These are phyloP conservation scores for Apophysomyces variabilis DNA, from an alignment of 371 early-diverging fungal species.

Conservation along the genomic window DNA sequence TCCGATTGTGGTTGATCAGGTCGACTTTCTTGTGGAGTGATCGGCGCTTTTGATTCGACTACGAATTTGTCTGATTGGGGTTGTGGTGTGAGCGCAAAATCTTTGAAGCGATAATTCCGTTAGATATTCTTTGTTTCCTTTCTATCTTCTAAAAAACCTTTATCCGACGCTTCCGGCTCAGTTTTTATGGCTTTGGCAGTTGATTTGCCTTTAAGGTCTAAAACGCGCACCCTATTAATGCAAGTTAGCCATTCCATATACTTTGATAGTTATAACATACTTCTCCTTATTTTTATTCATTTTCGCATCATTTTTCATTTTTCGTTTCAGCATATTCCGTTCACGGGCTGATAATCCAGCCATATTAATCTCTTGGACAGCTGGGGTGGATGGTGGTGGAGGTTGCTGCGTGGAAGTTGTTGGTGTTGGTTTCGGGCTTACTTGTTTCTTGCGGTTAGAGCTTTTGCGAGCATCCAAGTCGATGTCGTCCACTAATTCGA, in stretches of 20 bases:
- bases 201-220: slow-evolving; percentile 50
- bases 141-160: neutral
- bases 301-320: slow-evolving; percentile 82
- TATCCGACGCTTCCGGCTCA: slow-evolving; percentile 19
- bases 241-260: neutral
- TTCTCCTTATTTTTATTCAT: slow-evolving; percentile 74
- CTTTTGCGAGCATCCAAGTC: slow-evolving; percentile 53
- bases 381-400: slow-evolving; percentile 42
- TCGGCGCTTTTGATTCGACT: slow-evolving; percentile 70
- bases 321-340: slow-evolving; percentile 87
- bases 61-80: slow-evolving; percentile 74
- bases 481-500: slow-evolving; percentile 71
- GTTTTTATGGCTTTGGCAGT: slow-evolving; percentile 52
- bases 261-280: slow-evolving; percentile 41
- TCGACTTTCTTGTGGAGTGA: slow-evolving; percentile 27
- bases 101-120: slow-evolving; percentile 14
- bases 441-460: slow-evolving; percentile 20
- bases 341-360: slow-evolving; percentile 92
- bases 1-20: slow-evolving; percentile 54
- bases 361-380: slow-evolving; percentile 65
- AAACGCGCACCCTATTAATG: slow-evolving; percentile 46
- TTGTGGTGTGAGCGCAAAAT: slow-evolving; percentile 71
- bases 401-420: slow-evolving; percentile 29
- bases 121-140: neutral
- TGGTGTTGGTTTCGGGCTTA: slow-evolving; percentile 29